Conservation (phyloP, 2,329 filamentous ascomycete species). For the Clonostachys rhizophaga region DNA sequence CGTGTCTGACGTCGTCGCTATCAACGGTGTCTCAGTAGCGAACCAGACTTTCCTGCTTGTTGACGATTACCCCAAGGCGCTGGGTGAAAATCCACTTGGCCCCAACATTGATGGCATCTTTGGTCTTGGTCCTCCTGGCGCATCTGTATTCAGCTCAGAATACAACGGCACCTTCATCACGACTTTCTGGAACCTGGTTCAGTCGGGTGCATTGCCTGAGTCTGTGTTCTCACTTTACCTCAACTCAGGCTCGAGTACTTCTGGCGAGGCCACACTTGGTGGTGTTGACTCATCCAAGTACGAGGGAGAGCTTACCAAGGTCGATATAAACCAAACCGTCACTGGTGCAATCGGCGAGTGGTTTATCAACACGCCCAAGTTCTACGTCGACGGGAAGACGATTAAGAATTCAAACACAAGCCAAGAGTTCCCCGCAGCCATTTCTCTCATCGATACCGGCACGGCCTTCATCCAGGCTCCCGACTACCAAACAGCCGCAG, state of each 20-base stretch:
- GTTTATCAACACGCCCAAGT: slow-evolving; percentile 15
- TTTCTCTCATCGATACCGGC: slow-evolving; percentile 21
- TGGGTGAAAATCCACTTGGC: slow-evolving; percentile 13
- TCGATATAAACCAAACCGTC: slow-evolving; percentile 12
- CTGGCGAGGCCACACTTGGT: slow-evolving; percentile 22
- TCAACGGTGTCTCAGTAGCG: slow-evolving; percentile 10
- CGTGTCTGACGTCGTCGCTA: slow-evolving; percentile 19
- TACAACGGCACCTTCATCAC: slow-evolving; percentile 5
- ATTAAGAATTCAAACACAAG: slow-evolving; percentile 8
- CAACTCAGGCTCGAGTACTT: slow-evolving; percentile 9
- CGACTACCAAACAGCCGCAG: slow-evolving; percentile 15
- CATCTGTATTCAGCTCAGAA: slow-evolving; percentile 5
- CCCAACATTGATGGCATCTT: slow-evolving; percentile 21
- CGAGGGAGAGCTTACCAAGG: slow-evolving; percentile 14
- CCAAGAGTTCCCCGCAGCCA: slow-evolving; percentile 4
- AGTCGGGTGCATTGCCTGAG: slow-evolving; percentile 12
- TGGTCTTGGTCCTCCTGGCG: slow-evolving; percentile 14
- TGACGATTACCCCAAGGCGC: slow-evolving; percentile 15
- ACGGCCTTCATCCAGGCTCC: slow-evolving; percentile 21
- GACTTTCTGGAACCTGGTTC: slow-evolving; percentile 19
- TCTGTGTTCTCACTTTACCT: slow-evolving; percentile 20
- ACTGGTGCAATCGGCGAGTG: slow-evolving; percentile 10
- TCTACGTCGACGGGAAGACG: slow-evolving; percentile 13
- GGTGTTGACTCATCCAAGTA: slow-evolving; percentile 20
- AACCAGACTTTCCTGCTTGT: slow-evolving; percentile 22